Evolutionary conservation across 257 asterid genomes (phyloP), one percentile per base, ranked within the genome.

Genomic region (Gentiana dahurica): DNA sequence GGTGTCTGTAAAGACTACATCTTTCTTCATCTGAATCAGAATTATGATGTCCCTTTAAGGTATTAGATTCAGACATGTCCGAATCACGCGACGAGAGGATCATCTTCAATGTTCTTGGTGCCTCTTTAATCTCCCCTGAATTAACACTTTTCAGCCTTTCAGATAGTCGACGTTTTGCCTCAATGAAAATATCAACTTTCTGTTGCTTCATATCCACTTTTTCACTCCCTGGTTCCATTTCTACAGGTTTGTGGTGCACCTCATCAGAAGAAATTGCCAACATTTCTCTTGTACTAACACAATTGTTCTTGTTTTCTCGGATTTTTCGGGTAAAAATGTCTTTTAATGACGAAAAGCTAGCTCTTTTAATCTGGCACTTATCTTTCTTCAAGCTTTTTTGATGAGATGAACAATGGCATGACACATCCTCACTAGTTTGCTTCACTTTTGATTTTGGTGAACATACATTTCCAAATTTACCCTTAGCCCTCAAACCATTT

Each of bases 161-260:
- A 6, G 89, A 90, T 58, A 90, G 94, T 55, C 79, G 96, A 58
- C 66, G 79, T 77, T 81, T 87, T 9, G 96, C 98, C 81, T 87
- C 96, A 64, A 67, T 50, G 74, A 79, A 59, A 35, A 89, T 75
- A 53, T 81, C 90, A 56, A 49, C 55, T 41, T 80, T 79, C 38
- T 49, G 63, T 62, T 73, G 66, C 73, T 57, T 71, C 55, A 74
- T 41, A 56, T 24, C 24, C 24, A 24, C 24, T 24, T 24, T 24
- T 24, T 24, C 15, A 41, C 65, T 24, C 24, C 24, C 24, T 24
- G 60, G 39, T 51, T 63, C 73, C 41, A 38, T 50, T 44, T 39
- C 63, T 24, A 24, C 24, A 24, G 24, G 24, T 24, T 24, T 24
- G 24, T 24, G 24, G 24, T 24, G 24, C 24, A 24, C 24, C 24